Evolutionary conservation across 179 eudicot genomes (phyloP), one percentile per base, ranked within the genome.

Genomic region (Heliamphora pulchella): DNA sequence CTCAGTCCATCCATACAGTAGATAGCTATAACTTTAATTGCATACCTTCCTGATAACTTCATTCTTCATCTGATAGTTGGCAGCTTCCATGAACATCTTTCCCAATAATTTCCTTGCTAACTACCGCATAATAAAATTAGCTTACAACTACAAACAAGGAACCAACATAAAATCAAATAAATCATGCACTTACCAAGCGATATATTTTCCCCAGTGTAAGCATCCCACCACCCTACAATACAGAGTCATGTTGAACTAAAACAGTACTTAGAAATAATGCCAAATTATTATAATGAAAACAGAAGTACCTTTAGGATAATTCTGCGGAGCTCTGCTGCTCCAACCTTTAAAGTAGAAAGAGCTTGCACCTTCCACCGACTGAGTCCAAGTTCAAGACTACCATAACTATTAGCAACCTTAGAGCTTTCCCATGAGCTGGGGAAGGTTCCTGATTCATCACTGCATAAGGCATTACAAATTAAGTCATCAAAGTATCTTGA

Each of bases 211-310:
- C 83, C 80, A 94, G 67, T 71, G 98, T 85, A 77, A 94, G 83
- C 84, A 90, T 79, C 57, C 94, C 91, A 81, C 97, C 94, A 83
- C 97, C 97, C 96, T 94, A 65, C 65, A 87, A 79, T 22, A 77
- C 58, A 81, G 7, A 68, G 65, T 20, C 58, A 44, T 31, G 83
- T 68, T 46, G 62, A 77, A 73, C 39, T 31, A 31, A 61, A 58
- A 79, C n/a, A 44, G 6, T 10, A 31, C n/a, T 7, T 14, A 59
- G 0, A 50, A 15, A 73, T 8, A 46, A n/a, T 18, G 46, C 70
- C 17, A 79, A 81, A 41, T 7, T 77, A 48, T 53, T 55, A 62
- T 62, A 71, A 59, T 48, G 51, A 55, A 76, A 81, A 51, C 54
- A 71, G 44, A 81, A 81, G 79, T 84, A 93, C 98, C 93, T 95